Percentiles rank a stretch among this genome's conserved stretches.
Conservation (phyloP, 2,329 filamentous ascomycete genomes). For the Corinectria fuckeliana region DNA sequence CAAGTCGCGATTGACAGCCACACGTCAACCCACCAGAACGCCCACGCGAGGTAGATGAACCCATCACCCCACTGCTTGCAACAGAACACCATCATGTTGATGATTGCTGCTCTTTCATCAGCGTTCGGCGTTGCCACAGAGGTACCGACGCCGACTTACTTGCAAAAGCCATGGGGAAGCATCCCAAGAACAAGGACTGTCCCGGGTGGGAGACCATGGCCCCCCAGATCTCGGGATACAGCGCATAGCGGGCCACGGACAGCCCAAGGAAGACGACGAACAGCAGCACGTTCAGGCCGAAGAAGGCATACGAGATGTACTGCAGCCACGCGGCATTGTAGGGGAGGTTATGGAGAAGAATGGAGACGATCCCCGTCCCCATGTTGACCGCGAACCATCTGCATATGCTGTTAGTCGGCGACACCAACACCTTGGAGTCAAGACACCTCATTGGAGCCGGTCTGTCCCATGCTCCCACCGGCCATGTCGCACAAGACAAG, state of each 20-base stretch:
- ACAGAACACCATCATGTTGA: slow-evolving; percentile 68
- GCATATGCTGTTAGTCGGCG: not conserved
- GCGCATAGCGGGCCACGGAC: slow-evolving; percentile 64
- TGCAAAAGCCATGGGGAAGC: slow-evolving; percentile 72
- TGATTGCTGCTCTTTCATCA: slow-evolving; percentile 52
- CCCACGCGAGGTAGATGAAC: slow-evolving; percentile 62
- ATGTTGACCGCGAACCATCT: slow-evolving; percentile 68
- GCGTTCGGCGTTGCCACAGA: not conserved
- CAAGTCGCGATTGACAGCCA: slow-evolving; percentile 60
- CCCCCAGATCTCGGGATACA: slow-evolving; percentile 71
- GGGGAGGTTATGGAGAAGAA: slow-evolving; percentile 67
- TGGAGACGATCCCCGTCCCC: slow-evolving; percentile 72
- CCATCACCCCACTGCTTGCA: slow-evolving; percentile 69
- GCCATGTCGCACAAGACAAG: not conserved
- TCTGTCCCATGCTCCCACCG: not conserved
- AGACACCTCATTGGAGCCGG: slow-evolving; percentile 4
- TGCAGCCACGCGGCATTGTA: slow-evolving; percentile 65
- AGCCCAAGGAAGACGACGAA: slow-evolving; percentile 62
- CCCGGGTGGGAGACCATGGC: slow-evolving; percentile 71
- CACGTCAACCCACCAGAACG: slow-evolving; percentile 64
- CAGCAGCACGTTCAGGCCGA: slow-evolving; percentile 63
- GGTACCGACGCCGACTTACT: slow-evolving; percentile 44
- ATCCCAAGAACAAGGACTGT: slow-evolving; percentile 73
- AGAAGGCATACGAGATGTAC: slow-evolving; percentile 66
- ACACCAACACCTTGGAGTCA: not conserved